A percentile compares a stretch with the other conserved stretches of the same genome.
Conservation (phyloP, 2,329 filamentous ascomycete species). For the Aspergillus jensenii region DNA sequence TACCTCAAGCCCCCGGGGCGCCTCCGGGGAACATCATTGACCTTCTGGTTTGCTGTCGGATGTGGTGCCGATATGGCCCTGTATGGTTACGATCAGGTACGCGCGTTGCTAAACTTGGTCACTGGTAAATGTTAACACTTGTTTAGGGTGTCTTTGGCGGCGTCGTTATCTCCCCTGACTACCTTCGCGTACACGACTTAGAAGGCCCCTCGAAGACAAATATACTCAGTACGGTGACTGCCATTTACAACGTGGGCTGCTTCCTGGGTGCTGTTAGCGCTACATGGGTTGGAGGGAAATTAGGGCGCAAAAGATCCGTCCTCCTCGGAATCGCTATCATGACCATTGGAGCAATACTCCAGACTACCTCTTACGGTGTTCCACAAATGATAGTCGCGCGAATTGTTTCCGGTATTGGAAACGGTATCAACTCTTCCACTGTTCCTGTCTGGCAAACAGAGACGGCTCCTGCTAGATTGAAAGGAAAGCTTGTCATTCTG, state of each 20-base stretch:
- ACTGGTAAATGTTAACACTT: neutral
- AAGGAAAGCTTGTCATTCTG: conserved; percentile 50
- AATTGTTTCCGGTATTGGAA: conserved; percentile 49
- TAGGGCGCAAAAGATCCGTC: conserved; percentile 45
- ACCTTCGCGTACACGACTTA: conserved; percentile 6
- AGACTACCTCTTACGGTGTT: conserved; percentile 46
- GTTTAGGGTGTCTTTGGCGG: conserved; percentile 9
- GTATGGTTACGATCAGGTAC: conserved; percentile 21
- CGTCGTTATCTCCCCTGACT: conserved; percentile 9
- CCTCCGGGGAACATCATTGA: conserved; percentile 19
- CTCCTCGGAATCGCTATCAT: conserved; percentile 41
- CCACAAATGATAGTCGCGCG: conserved; percentile 53
- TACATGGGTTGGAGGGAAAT: conserved; percentile 42
- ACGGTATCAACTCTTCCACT: conserved; percentile 51
- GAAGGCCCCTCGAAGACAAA: conserved; percentile 4
- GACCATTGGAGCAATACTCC: conserved; percentile 49
- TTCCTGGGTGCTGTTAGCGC: conserved; percentile 48
- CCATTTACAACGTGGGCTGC: conserved; percentile 15
- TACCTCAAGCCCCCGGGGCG: neutral
- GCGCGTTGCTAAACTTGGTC: neutral
- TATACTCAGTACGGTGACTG: conserved; percentile 10
- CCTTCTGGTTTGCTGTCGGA: conserved; percentile 23
- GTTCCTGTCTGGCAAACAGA: conserved; percentile 38
- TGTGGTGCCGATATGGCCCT: conserved; percentile 24
- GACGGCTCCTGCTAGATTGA: conserved; percentile 30